Base-by-base conservation (phyloP, 1,284 basidiomycete species). In the Tremellales sp. region DNA sequence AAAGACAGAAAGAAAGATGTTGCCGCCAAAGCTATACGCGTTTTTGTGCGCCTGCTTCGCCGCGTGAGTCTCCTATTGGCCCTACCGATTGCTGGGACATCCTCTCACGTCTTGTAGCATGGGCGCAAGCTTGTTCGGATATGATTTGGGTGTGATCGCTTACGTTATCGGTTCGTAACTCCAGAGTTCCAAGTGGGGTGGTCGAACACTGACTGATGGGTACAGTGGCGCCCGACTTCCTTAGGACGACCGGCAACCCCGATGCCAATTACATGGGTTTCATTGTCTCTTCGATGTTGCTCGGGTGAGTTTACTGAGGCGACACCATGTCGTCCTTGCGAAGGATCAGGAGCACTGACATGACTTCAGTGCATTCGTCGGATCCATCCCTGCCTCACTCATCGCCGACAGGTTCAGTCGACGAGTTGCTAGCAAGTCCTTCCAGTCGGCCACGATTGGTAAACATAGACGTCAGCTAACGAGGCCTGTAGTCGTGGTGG, bases 21-120 rank as follows among this genome's bases (percentile, higher is more conserved):
- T 36, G 19, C 33, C 33, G 13, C 33, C 33, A 36, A 36, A 36
- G 33, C 49, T 65, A 3, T 82, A 82, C 66, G 82, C 81, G n/a
- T 82, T 81, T 76, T 71, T 82, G 5, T 83, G 81, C 59, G 82
- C 81, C 23, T 74, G 81, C 48, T 84, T 84, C 54, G 82, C 79
- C 11, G 75, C 72, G 61, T 68, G 53, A 57, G 66, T 60, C 17
- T 45, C 17, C 44, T 27, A 35, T 13, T 27, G 22, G 22, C 17
- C n/a, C 39, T 40, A 31, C 31, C 8, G 29, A 10, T 8, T 10
- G 29, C 29, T 33, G 10, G 29, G n/a, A 10, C 29, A 33, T n/a
- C n/a, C 10, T 10, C 29, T 33, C 29, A 33, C 29, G n/a, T n/a
- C n/a, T n/a, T n/a, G n/a, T 33, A 64, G 62, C 24, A 58, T 64